Evolutionary conservation across 2,329 filamentous ascomycete genomes (phyloP), one percentile per base, ranked within the genome.

Genomic region (Dichotomopilus funicola): DNA sequence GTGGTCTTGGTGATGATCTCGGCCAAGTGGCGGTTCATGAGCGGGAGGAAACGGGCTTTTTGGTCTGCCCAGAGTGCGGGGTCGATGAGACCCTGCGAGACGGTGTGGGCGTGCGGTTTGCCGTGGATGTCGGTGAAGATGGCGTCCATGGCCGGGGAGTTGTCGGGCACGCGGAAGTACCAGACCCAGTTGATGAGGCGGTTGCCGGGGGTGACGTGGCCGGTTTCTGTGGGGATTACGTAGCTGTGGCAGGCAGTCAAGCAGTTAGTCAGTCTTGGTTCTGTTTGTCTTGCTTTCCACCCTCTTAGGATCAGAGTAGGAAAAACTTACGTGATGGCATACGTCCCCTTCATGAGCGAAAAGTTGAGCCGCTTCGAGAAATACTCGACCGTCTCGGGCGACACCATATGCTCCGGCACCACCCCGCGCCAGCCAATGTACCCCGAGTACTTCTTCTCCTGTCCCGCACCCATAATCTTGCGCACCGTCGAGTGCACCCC

Each of bases 181-280:
- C 73, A 77, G 1, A 78, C 72, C 58, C 70, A 77, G 55, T 78
- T 78, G 59, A 78, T 67, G 3, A 75, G 68, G 9, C 74, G 70
- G 31, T 73, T 62, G 4, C 72, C 73, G 0, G 66, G 63, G 36
- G 67, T 63, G 5, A 74, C 65, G 1, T 65, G 67, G 2, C 74
- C 75, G 34, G 72, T 63, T 11, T 69, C 64, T 1, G 72, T 71
- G 0, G 75, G 75, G n/a, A 78, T 75, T 5, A 72, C 63, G 58
- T 77, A 77, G 11, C 63, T 65, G 11, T n/a, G n/a, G n/a, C n/a
- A n/a, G n/a, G n/a, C n/a, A n/a, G n/a, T n/a, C n/a, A n/a, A n/a
- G n/a, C n/a, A n/a, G n/a, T n/a, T n/a, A n/a, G n/a, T n/a, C n/a
- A n/a, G n/a, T n/a, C n/a, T n/a, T n/a, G n/a, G n/a, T n/a, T n/a